Evolutionary conservation across 352 stramenopile genomes (phyloP).

Genomic region (Pythium dissimile): DNA sequence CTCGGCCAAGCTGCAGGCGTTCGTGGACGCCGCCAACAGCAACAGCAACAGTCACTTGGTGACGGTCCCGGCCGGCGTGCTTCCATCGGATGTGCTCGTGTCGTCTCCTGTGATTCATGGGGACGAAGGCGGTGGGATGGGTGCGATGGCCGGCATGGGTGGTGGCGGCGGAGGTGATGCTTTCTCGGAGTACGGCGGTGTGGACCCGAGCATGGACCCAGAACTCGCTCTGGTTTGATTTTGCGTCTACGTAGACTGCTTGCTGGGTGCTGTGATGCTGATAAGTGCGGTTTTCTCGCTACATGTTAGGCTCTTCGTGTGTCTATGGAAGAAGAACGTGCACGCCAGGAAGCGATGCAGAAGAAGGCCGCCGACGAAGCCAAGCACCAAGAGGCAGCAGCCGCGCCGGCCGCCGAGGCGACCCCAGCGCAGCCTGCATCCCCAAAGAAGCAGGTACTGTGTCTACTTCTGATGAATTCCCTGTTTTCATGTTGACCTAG

Average conservation of each 20-base stretch:
- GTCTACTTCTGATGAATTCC: neutral
- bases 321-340: slow-evolving; percentile 98
- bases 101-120: slow-evolving; percentile 93
- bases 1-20: slow-evolving; percentile 83
- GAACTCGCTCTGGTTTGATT: slow-evolving; percentile 94
- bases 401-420: slow-evolving; percentile 12
- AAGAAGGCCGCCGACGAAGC: slow-evolving; percentile 85
- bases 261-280: neutral
- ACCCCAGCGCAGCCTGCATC: slow-evolving; percentile 10
- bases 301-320: slow-evolving; percentile 86
- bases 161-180: slow-evolving; percentile 44
- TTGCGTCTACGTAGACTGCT: neutral
- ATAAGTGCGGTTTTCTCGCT: neutral
- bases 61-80: slow-evolving; percentile 93
- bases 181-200: slow-evolving; percentile 94
- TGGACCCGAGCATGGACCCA: slow-evolving; percentile 98
- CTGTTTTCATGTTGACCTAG: neutral
- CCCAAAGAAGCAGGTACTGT: slow-evolving; percentile 18
- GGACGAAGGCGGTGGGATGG: slow-evolving; percentile 62
- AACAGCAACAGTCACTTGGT: slow-evolving; percentile 95
- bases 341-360: slow-evolving; percentile 91
- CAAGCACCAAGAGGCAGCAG: slow-evolving; percentile 15
- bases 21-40: slow-evolving; percentile 93
- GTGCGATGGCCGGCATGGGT: slow-evolving; percentile 40
- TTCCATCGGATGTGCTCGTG: slow-evolving; percentile 98